phyloP scores from a whole-genome alignment of 2,329 filamentous ascomycete species.

The Chalaropsis thielavioides region DNA sequence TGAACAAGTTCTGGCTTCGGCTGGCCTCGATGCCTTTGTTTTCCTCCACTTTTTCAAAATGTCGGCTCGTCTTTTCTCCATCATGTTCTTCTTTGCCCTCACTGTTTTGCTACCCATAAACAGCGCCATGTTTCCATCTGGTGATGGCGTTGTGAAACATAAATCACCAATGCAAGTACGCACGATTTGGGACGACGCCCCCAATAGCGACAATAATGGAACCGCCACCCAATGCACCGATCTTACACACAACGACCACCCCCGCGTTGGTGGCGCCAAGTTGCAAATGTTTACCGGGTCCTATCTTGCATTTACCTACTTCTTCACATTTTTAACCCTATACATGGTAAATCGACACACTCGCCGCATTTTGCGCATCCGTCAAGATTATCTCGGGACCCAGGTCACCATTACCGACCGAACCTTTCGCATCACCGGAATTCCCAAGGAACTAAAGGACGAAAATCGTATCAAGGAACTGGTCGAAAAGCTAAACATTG shows the following conservation, averaged over 20 bases:
- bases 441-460: slow-evolving; percentile 62
- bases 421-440: slow-evolving; percentile 80
- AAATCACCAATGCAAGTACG: not conserved
- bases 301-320: slow-evolving; percentile 85
- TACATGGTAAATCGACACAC: slow-evolving; percentile 77
- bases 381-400: slow-evolving; percentile 82
- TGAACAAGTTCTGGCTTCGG: slow-evolving; percentile 75
- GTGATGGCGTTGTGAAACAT: slow-evolving; percentile 6
- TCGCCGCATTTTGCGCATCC: slow-evolving; percentile 64
- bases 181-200: not conserved
- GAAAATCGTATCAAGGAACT: slow-evolving; percentile 75
- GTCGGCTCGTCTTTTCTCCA: slow-evolving; percentile 66
- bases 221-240: slow-evolving; percentile 20
- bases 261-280: slow-evolving; percentile 16
- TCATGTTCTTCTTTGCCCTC: slow-evolving; percentile 69
- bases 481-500: slow-evolving; percentile 76
- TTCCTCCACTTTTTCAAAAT: slow-evolving; percentile 95
- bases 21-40: slow-evolving; percentile 88
- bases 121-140: slow-evolving; percentile 37
- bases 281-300: slow-evolving; percentile 60
- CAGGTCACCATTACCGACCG: slow-evolving; percentile 94
- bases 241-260: slow-evolving; percentile 22
- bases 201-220: slow-evolving; percentile 15
- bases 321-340: slow-evolving; percentile 70
- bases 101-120: slow-evolving; percentile 79